Evolutionary conservation across 2,329 filamentous ascomycete genomes (phyloP).

Genomic region (Cladosporium sp.): DNA sequence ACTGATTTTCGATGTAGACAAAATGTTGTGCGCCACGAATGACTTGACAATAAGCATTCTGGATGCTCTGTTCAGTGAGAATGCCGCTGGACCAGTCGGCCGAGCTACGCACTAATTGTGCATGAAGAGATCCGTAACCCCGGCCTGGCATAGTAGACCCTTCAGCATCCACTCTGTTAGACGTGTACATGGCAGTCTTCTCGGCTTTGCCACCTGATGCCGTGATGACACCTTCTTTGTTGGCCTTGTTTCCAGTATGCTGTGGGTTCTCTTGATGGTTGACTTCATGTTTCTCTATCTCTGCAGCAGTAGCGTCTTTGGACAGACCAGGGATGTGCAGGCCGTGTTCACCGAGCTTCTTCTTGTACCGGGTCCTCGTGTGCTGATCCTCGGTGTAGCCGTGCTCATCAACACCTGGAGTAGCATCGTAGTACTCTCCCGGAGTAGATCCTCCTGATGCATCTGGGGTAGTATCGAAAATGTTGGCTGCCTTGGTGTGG

Average conservation of each 20-base stretch:
- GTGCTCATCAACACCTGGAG: constrained; percentile 35
- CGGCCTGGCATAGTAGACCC: constrained; percentile 6
- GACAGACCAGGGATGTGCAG: constrained; percentile 26
- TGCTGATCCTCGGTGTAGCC: constrained; percentile 38
- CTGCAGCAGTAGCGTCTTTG: constrained; percentile 24
- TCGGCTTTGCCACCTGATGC: constrained; percentile 37
- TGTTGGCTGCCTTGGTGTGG: constrained; percentile 60
- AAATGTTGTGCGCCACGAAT: constrained; percentile 88
- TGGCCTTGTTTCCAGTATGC: constrained; percentile 38
- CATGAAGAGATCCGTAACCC: constrained; percentile 67
- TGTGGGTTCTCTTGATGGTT: constrained; percentile 35
- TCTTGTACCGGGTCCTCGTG: constrained; percentile 31
- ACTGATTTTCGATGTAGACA: constrained; percentile 98
- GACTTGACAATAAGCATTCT: constrained; percentile 81
- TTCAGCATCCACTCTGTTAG: constrained; percentile 28
- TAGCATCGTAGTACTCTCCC: constrained; percentile 33
- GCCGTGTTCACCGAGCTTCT: constrained; percentile 29
- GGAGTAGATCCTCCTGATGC: constrained; percentile 20
- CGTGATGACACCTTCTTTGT: constrained; percentile 36
- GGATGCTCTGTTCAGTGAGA: constrained; percentile 78
- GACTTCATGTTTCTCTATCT: constrained; percentile 15
- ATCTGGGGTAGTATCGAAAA: constrained; percentile 17
- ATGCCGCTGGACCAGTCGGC: constrained; percentile 94
- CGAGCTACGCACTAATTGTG: constrained; percentile 86
- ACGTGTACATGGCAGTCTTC: constrained; percentile 35